A percentile compares a stretch with the other conserved stretches of the same genome.
Evolutionary conservation across 371 early-diverging fungal species (phyloP).

Genomic region (Blastocladiella emersonii): DNA sequence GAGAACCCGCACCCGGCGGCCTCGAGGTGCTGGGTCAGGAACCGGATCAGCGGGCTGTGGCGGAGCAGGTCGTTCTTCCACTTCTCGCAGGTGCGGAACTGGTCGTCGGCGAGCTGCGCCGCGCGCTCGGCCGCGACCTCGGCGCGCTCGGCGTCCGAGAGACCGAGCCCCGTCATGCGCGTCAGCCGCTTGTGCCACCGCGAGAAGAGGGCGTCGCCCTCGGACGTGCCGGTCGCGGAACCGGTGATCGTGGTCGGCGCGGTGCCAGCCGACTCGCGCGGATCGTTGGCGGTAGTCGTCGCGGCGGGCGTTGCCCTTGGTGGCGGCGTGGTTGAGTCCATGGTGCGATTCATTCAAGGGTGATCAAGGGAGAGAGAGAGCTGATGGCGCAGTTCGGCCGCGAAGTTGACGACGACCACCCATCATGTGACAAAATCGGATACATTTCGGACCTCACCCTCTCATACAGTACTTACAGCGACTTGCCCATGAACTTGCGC

Average conservation of each 20-base stretch:
- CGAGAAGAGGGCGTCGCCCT: conserved; percentile 33
- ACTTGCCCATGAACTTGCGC: conserved; percentile 91
- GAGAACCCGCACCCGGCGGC: conserved; percentile 50
- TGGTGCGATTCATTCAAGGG: too few relatives aligned
- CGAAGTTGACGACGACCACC: too few relatives aligned
- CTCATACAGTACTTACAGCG: too few relatives aligned
- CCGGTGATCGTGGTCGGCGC: conserved; percentile 4
- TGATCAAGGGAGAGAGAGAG: too few relatives aligned
- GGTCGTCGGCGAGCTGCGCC: conserved; percentile 32
- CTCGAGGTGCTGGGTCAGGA: conserved; percentile 63
- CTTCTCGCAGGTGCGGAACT: conserved; percentile 47
- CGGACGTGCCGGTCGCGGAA: conserved; percentile 10
- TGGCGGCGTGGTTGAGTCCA: too few relatives aligned
- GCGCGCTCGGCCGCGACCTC: conserved; percentile 21
- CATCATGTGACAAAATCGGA: too few relatives aligned
- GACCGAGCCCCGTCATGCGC: conserved; percentile 46
- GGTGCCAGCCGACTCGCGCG: background rate
- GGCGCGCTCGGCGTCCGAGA: conserved; percentile 28
- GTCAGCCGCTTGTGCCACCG: conserved; percentile 39
- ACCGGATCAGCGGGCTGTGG: conserved; percentile 58
- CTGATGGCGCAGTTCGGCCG: too few relatives aligned
- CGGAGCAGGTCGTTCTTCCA: conserved; percentile 46
- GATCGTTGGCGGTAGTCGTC: background rate
- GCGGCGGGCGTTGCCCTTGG: too few relatives aligned
- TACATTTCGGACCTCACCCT: too few relatives aligned